A percentile compares a stretch with the other conserved stretches of the same genome.
Evolutionary conservation across 345 rosid genomes (phyloP).

Genomic region (Eucalyptus globulus): DNA sequence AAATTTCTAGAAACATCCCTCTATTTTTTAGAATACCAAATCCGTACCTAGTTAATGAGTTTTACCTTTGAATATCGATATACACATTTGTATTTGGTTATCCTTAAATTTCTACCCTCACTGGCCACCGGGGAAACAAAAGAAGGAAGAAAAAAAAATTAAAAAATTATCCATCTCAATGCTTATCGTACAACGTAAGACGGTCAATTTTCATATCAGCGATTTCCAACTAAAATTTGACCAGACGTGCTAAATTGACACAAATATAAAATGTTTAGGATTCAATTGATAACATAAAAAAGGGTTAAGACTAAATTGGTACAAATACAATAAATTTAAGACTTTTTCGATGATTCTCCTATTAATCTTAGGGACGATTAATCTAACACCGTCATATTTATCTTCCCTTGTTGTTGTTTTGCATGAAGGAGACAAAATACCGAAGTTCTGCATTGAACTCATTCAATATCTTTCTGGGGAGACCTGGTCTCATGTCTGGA

Average conservation of each 20-base stretch:
- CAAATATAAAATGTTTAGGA: rapidly evolving
- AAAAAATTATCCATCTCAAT: neutral
- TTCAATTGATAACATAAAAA: neutral
- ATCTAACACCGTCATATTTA: neutral
- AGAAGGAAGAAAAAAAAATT: neutral
- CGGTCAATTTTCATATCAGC: rapidly evolving
- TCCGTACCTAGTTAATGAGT: too few relatives aligned
- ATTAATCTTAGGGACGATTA: neutral
- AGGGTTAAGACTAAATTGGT: rapidly evolving
- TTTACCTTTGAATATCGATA: too few relatives aligned
- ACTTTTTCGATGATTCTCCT: neutral
- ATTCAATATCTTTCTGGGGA: neutral
- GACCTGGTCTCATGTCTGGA: neutral
- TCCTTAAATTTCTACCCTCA: neutral
- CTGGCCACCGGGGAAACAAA: rapidly evolving
- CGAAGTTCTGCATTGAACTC: neutral
- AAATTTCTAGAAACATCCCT: neutral
- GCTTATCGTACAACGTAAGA: too few relatives aligned
- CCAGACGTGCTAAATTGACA: rapidly evolving
- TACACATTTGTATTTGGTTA: neutral
- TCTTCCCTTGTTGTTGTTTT: neutral
- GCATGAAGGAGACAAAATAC: neutral
- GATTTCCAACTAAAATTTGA: neutral
- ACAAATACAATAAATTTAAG: neutral
- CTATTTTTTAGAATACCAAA: too few relatives aligned